phyloP scores from a whole-genome alignment of 805 yeast species.

The Candida dajiaensis region DNA sequence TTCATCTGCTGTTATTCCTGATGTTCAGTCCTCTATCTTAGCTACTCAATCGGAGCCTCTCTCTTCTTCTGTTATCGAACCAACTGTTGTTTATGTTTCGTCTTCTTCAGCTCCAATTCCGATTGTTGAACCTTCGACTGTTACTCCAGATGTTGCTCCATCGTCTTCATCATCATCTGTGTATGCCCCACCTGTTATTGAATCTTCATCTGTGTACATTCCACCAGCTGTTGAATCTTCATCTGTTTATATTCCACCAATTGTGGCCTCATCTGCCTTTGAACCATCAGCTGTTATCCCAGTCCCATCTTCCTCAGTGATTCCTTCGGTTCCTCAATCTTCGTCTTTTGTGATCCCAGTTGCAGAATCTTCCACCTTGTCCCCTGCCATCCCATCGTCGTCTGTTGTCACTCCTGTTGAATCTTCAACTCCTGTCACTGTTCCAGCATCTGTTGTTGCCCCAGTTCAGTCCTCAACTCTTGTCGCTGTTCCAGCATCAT shows the following conservation, averaged over 20 bases:
- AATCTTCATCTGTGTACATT: background rate
- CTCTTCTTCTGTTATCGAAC: background rate
- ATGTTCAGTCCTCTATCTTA: background rate
- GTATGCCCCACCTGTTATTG: background rate
- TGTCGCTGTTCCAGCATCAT: background rate
- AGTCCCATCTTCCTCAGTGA: background rate
- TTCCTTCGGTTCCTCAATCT: background rate
- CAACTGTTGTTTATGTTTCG: background rate
- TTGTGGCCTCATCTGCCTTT: background rate
- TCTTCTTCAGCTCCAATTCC: background rate
- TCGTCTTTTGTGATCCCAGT: background rate
- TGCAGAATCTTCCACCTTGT: background rate
- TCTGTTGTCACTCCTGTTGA: background rate
- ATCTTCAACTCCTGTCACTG: background rate
- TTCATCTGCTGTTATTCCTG: slow-evolving; percentile 1
- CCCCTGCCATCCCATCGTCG: background rate
- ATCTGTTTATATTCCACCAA: background rate
- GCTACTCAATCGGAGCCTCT: background rate
- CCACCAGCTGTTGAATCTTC: background rate
- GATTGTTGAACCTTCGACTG: background rate
- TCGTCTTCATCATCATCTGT: slow-evolving; percentile 1
- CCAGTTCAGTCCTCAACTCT: background rate
- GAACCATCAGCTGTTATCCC: background rate
- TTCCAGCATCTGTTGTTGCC: background rate
- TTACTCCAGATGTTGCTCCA: background rate